phyloP scores from a whole-genome alignment of 768 basidiomycete genomes.

The Rickenella mellea region DNA sequence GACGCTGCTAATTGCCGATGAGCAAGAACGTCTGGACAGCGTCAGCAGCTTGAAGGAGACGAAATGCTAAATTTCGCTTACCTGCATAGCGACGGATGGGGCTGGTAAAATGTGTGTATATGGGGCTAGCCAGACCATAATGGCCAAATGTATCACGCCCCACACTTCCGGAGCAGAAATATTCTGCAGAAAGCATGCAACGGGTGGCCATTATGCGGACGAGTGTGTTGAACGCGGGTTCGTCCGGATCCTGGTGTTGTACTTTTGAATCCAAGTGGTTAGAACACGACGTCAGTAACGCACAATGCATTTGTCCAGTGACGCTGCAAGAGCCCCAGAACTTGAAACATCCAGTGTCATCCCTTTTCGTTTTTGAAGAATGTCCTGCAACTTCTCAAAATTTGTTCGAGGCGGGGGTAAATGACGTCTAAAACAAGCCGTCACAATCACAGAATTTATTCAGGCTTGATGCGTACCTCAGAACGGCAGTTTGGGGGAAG shows the following conservation, averaged over 20 bases:
- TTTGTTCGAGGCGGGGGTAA: constrained; percentile 85
- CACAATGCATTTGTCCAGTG: constrained; percentile 85
- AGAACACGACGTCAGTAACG: constrained; percentile 5
- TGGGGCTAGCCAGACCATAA: constrained; percentile 93
- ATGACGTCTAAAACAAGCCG: constrained; percentile 53
- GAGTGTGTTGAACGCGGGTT: constrained; percentile 92
- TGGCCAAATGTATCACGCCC: constrained; percentile 89
- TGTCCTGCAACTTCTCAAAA: constrained; percentile 93
- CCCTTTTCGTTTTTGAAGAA: constrained; percentile 77
- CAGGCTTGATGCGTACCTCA: constrained; percentile 42
- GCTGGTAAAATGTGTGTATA: constrained; percentile 98
- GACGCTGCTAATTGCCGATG: constrained; percentile 91
- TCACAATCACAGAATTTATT: background rate
- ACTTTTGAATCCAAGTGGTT: background rate
- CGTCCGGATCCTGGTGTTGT: constrained; percentile 53
- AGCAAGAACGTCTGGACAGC: constrained; percentile 70
- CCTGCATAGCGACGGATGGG: constrained; percentile 95
- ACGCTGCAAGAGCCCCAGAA: constrained; percentile 81
- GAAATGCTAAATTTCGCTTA: constrained; percentile 20
- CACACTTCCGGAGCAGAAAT: constrained; percentile 94
- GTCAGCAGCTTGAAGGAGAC: background rate
- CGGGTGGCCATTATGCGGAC: constrained; percentile 99
- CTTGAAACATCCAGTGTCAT: constrained; percentile 82
- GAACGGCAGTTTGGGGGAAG: constrained; percentile 91
- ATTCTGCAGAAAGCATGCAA: constrained; percentile 97